These are phyloP conservation scores for Xylaria sp. DNA, from an alignment of 2,329 filamentous ascomycete genomes.

Conservation along the genomic window DNA sequence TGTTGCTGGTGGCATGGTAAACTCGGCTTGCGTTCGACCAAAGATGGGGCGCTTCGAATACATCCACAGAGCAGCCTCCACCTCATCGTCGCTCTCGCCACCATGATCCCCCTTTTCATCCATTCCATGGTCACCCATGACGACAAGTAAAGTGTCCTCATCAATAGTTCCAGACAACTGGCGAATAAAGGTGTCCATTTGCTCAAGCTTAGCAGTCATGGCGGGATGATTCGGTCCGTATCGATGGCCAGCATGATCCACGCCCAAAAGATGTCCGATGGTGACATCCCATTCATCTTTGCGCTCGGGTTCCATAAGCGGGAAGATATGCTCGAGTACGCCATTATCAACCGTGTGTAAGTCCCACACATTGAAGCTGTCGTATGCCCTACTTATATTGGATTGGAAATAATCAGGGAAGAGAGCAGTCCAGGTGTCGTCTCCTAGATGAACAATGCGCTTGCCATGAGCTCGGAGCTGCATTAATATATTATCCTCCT, in stretches of 20 bases:
- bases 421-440: constrained; percentile 92
- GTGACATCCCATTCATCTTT: constrained; percentile 82
- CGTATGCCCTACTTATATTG: constrained; percentile 81
- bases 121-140: constrained; percentile 99
- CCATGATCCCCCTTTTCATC: constrained; percentile 95
- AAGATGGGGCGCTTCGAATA: constrained; percentile 86
- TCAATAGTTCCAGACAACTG: constrained; percentile 68
- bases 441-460: constrained; percentile 87
- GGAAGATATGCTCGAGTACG: constrained; percentile 84
- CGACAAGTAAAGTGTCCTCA: constrained; percentile 79
- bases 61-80: constrained; percentile 96
- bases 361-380: constrained; percentile 98
- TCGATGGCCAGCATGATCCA: constrained; percentile 93
- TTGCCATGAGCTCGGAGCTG: constrained; percentile 60
- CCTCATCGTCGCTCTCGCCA: constrained; percentile 94
- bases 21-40: constrained; percentile 63
- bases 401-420: constrained; percentile 92
- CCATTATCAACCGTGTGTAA: constrained; percentile 95
- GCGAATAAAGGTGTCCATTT: constrained; percentile 81
- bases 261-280: constrained; percentile 87
- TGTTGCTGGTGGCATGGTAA: constrained; percentile 54
- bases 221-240: constrained; percentile 91
- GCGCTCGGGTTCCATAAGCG: constrained; percentile 63
- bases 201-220: constrained; percentile 82
- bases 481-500: constrained; percentile 77